Base-by-base conservation (phyloP, 1,139 yeast species). In the Zygosaccharomyces sapae region DNA sequence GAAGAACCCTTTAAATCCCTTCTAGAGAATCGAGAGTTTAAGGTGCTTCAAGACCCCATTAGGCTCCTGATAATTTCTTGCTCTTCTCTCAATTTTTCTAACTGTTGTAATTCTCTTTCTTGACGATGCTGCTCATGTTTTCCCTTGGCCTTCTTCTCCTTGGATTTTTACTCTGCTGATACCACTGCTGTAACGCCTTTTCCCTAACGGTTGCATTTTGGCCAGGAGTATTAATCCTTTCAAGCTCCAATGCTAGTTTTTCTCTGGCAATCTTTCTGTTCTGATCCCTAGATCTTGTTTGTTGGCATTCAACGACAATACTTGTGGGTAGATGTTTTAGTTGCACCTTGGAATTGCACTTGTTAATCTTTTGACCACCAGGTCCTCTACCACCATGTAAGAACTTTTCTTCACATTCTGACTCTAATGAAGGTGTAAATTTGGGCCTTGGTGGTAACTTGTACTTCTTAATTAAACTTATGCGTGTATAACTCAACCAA, bases 321-420 rank as follows among this genome's bases (percentile, higher is more conserved):
- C 97, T 97, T 0, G 96, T 86, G 0, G 96, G 96, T 0, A 77
- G 59, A 61, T 92, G 97, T 31, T 81, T 83, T 45, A 92, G 69
- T 61, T 92, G 98, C 0, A 92, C 97, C 63, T 90, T 90, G 44
- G 94, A 84, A 61, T 86, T 89, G 10, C 95, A 83, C 62, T 92
- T 90, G 64, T 92, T 92, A 67, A 92, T 88, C 69, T 73, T 90
- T 65, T 92, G 97, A 1, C 97, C 98, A 4, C 98, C 97, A 12
- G 95, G 90, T 0, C 97, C 97, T 2, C 81, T 68, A 0, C 97
- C 97, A 7, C 97, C 97, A 66, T 89, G 89, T 37, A 90, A 71
- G 63, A 90, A 90, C 49, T 79, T 85, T 61, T 90, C 97, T 13
- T 79, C 70, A 58, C 94, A 66, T 58, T 90, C 82, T 5, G 38